Evolutionary conservation across 1,284 basidiomycete genomes (phyloP), one percentile per base, ranked within the genome.

Genomic region (Grifola frondosa): DNA sequence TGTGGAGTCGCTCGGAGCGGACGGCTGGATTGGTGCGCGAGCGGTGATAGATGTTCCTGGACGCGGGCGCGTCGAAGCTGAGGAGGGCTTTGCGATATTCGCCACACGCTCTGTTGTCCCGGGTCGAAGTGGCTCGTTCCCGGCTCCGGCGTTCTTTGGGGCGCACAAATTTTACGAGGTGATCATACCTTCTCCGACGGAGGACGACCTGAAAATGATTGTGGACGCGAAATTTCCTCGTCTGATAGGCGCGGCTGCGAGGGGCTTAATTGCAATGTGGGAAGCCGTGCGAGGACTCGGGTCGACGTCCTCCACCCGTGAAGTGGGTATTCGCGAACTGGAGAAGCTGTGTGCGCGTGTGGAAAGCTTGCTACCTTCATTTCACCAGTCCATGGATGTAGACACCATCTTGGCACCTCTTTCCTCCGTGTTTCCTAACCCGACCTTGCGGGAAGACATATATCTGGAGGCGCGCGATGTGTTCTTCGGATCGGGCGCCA

Each of bases 401-500:
- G 71, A 75, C 48, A 56, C 63, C 1, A 49, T 59, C 10, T 43
- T 53, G 8, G 41, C 58, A 1, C 30, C 61, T 5, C 66, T 75
- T 16, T 62, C 69, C 10, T 59, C 64, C 3, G 54, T 83, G 9
- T 82, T 91, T 54, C 71, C 82, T n/a, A 91, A 94, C 61, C 81
- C 87, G 4, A 68, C 79, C 0, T 62, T 94, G 9, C 84, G 95
- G 43, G 96, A 99, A 61, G 91, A 96, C 44, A 83, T 97, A 19
- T 94, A 89, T 56, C 73, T 95, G 31, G 91, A 97, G 61, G 91
- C 91, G 0, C 78, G 87, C 20, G 97, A 99, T 63, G 81, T 97
- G 20, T 98, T 99, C 68, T 88, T 98, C 50, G 93, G 91, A 17
- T 75, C 78, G 20, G 81, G 82, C 33, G 61, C 71, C 23, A 68